phyloP scores from a whole-genome alignment of 805 yeast species.

The Metschnikowia shivogae region DNA sequence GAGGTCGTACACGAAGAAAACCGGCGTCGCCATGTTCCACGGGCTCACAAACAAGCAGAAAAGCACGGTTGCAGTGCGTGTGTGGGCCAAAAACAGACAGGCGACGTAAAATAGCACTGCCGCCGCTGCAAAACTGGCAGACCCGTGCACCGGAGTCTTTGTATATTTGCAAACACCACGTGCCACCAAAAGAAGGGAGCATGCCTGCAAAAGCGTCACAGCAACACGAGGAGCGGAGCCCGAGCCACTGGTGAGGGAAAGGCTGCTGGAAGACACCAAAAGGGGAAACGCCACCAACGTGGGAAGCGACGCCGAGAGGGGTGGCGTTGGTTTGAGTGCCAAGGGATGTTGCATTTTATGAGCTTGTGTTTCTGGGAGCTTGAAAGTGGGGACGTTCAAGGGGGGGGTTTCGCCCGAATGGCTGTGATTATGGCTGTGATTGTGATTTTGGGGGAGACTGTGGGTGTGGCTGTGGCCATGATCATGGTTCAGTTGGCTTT shows the following conservation, averaged over 20 bases:
- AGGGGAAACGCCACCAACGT: conserved; percentile 31
- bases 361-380: not conserved
- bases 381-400: no score
- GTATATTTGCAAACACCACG: conserved; percentile 13
- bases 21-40: conserved; percentile 29
- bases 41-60: conserved; percentile 29
- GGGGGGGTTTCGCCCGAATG: no score
- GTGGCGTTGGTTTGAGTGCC: not conserved
- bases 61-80: conserved; percentile 23
- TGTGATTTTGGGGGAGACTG: no score
- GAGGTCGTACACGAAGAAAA: conserved; percentile 25
- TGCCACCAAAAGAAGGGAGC: conserved; percentile 17
- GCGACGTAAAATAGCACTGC: conserved; percentile 22
- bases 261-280: conserved; percentile 23
- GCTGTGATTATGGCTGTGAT: no score
- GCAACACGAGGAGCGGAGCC: conserved; percentile 6
- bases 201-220: conserved; percentile 22
- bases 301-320: conserved; percentile 28
- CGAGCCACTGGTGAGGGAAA: conserved; percentile 13
- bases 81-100: conserved; percentile 22
- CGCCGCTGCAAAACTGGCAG: conserved; percentile 16
- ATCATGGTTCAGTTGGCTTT: no score
- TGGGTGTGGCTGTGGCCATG: no score
- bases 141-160: conserved; percentile 6
- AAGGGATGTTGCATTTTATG: not conserved